phyloP scores from a whole-genome alignment of 2,329 filamentous ascomycete species.

The Meredithiella fracta region DNA sequence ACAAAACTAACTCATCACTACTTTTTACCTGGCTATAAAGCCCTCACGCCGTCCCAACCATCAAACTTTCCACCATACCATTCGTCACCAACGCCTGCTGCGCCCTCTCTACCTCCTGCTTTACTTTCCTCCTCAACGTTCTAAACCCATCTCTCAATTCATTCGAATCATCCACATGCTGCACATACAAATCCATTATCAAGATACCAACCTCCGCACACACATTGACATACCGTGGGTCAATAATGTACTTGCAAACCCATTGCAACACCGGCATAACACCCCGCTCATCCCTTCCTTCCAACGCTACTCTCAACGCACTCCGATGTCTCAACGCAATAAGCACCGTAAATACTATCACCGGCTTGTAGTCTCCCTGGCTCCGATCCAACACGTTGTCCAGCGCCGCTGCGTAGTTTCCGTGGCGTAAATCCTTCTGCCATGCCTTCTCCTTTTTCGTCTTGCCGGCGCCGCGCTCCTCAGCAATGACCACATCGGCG shows the following conservation, averaged over 20 bases:
- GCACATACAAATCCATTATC: slow-evolving; percentile 73
- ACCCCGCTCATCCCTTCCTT: slow-evolving; percentile 62
- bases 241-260: slow-evolving; percentile 63
- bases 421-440: slow-evolving; percentile 68
- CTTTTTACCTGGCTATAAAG: neutral
- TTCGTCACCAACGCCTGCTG: slow-evolving; percentile 66
- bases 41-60: slow-evolving; percentile 26
- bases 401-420: slow-evolving; percentile 58
- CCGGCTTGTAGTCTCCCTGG: slow-evolving; percentile 36
- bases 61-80: slow-evolving; percentile 68
- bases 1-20: neutral
- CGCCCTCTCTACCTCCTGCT: slow-evolving; percentile 62
- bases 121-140: slow-evolving; percentile 52
- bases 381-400: slow-evolving; percentile 54
- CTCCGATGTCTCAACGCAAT: slow-evolving; percentile 76
- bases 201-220: slow-evolving; percentile 72
- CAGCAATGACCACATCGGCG: slow-evolving; percentile 75
- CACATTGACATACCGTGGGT: slow-evolving; percentile 65
- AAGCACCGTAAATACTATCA: slow-evolving; percentile 58
- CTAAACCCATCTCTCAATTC: slow-evolving; percentile 57
- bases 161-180: slow-evolving; percentile 56
- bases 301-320: slow-evolving; percentile 64
- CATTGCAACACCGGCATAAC: slow-evolving; percentile 73
- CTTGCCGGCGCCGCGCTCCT: slow-evolving; percentile 29
- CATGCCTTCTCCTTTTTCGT: slow-evolving; percentile 52